These are phyloP conservation scores for Irpex lacteus DNA, from an alignment of 1,284 basidiomycete genomes.

Conservation along the genomic window DNA sequence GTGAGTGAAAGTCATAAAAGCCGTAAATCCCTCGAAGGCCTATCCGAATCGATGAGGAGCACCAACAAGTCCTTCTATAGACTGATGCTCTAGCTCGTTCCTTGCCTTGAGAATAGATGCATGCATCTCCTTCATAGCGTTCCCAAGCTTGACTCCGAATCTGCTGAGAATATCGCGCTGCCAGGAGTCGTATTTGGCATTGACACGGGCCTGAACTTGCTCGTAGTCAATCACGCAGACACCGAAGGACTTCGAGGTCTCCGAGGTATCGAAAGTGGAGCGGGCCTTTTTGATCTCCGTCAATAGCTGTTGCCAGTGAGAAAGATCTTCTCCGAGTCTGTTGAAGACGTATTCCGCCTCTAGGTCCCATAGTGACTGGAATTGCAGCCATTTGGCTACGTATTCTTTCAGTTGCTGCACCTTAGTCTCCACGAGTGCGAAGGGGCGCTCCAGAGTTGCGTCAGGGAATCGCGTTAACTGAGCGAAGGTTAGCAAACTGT, in stretches of 20 bases:
- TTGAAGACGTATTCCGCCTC: conserved; percentile 96
- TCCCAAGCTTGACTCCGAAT: conserved; percentile 90
- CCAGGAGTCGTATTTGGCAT: conserved; percentile 98
- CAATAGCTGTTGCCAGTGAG: conserved; percentile 92
- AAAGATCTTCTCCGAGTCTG: conserved; percentile 89
- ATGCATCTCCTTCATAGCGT: conserved; percentile 96
- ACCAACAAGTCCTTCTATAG: conserved; percentile 64
- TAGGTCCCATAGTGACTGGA: conserved; percentile 98
- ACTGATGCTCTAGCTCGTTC: conserved; percentile 90
- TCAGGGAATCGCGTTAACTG: conserved; percentile 79
- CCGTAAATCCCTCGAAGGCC: neutral
- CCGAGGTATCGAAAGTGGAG: conserved; percentile 94
- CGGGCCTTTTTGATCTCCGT: conserved; percentile 96
- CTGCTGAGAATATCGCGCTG: conserved; percentile 91
- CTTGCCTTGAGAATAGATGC: conserved; percentile 89
- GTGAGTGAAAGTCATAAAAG: neutral
- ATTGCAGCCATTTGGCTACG: conserved; percentile 97
- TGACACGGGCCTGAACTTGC: conserved; percentile 95
- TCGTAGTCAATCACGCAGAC: conserved; percentile 97
- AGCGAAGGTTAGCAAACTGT: neutral
- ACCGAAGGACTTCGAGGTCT: conserved; percentile 89
- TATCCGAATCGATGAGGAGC: conserved; percentile 36
- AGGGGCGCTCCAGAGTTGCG: conserved; percentile 77
- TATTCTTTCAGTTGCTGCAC: conserved; percentile 86
- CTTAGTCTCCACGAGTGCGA: conserved; percentile 86